Percentiles rank a stretch among this genome's conserved stretches.
phyloP scores from a whole-genome alignment of 768 basidiomycete genomes.

The Mycena polygramma region DNA sequence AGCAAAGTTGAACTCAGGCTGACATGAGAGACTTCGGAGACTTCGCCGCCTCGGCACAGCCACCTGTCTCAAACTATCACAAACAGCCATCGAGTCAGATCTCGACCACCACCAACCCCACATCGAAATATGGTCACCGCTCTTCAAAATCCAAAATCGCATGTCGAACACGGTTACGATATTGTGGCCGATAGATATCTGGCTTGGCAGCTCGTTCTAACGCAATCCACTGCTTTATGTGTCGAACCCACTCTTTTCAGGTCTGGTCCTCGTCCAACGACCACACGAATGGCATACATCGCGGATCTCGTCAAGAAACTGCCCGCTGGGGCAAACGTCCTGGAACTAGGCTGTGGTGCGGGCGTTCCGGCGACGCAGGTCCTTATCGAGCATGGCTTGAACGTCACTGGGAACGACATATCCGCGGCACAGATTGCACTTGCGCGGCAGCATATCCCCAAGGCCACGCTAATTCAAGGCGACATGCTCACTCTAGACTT shows the following conservation, averaged over 20 bases:
- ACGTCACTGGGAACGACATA: conserved; percentile 47
- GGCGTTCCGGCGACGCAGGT: conserved; percentile 44
- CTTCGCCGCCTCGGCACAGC: too few species aligned
- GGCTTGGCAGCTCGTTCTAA: conserved; percentile 7
- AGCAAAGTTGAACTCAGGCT: too few species aligned
- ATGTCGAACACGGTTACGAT: conserved; percentile 27
- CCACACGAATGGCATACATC: conserved; percentile 38
- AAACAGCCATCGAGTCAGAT: too few species aligned
- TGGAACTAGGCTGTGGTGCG: conserved; percentile 49
- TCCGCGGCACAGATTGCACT: conserved; percentile 45
- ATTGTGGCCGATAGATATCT: conserved; percentile 25
- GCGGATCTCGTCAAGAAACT: conserved; percentile 38
- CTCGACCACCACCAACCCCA: too few species aligned
- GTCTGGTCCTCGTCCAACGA: conserved; percentile 40
- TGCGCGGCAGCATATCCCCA: conserved; percentile 41
- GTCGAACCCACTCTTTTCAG: conserved; percentile 13
- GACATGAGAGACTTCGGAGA: too few species aligned
- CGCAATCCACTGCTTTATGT: background rate
- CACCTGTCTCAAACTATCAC: too few species aligned
- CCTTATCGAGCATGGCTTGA: conserved; percentile 39
- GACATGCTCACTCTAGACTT: conserved; percentile 45
- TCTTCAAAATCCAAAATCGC: conserved; percentile 26
- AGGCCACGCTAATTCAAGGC: conserved; percentile 42
- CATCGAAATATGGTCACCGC: too few species aligned
- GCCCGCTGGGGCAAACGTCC: conserved; percentile 38